Conservation (phyloP, 768 basidiomycete species). For the Calocera viscosa region DNA sequence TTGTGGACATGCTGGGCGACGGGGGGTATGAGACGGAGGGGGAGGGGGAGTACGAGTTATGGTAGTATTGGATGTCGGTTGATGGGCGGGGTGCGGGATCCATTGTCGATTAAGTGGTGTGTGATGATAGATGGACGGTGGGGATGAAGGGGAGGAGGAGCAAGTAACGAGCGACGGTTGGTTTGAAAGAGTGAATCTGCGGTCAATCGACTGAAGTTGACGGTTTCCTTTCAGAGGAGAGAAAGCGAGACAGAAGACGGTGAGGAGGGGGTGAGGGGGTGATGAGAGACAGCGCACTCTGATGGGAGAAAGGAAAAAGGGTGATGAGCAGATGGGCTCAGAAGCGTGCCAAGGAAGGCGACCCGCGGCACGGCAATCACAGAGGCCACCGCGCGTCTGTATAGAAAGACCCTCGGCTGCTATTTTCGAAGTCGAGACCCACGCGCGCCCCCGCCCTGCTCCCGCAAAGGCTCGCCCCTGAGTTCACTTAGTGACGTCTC, state of each 20-base stretch:
- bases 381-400: background rate
- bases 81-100: background rate
- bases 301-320: conserved; percentile 1
- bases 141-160: background rate
- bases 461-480: background rate
- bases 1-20: background rate
- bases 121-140: background rate
- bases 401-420: background rate
- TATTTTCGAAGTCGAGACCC: background rate
- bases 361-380: background rate
- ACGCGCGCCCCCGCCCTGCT: too few species aligned
- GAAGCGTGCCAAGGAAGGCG: background rate
- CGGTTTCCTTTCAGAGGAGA: background rate
- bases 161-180: background rate
- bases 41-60: background rate
- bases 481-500: background rate
- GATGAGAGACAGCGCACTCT: background rate
- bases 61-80: background rate
- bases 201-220: conserved; percentile 4
- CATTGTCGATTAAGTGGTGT: background rate
- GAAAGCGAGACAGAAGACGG: background rate
- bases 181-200: background rate
- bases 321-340: too few species aligned
- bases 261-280: background rate
- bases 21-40: background rate